Evolutionary conservation across 805 yeast species (phyloP).

Genomic region (Starmerella apicola): DNA sequence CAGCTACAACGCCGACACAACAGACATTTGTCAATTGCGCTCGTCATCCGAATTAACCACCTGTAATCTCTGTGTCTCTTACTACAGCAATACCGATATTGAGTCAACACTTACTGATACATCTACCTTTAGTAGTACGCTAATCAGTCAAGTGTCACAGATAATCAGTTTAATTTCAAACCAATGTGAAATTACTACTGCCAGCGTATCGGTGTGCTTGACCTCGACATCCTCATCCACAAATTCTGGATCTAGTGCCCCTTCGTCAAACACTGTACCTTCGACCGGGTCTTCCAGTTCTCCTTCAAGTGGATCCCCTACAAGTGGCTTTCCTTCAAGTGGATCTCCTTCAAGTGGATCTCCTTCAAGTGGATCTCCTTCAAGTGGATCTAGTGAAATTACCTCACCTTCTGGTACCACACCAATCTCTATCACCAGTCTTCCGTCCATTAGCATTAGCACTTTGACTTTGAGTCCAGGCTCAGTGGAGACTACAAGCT

Average conservation of each 20-base stretch:
- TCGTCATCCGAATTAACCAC: not conserved
- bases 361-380: not conserved
- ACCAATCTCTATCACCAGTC: not conserved
- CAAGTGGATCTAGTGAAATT: not conserved
- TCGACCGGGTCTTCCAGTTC: no score
- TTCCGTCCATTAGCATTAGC: slow-evolving; percentile 1
- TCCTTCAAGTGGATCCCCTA: no score
- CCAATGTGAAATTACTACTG: not conserved
- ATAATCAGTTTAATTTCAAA: not conserved
- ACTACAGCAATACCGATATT: not conserved
- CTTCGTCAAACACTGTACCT: no score
- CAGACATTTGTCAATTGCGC: not conserved
- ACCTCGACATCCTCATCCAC: not conserved
- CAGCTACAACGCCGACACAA: not conserved
- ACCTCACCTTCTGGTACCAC: not conserved
- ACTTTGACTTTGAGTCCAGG: slow-evolving; percentile 2
- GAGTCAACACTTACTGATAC: not conserved
- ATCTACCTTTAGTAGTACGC: not conserved
- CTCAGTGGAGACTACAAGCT: not conserved
- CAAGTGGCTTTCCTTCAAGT: no score
- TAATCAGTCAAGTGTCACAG: not conserved
- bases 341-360: not conserved
- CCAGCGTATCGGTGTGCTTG: slow-evolving; percentile 1
- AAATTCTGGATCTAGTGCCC: no score
- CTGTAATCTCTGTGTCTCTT: slow-evolving; percentile 3